Base-by-base conservation (phyloP, 2,329 filamentous ascomycete species). In the Fusarium sp. region DNA sequence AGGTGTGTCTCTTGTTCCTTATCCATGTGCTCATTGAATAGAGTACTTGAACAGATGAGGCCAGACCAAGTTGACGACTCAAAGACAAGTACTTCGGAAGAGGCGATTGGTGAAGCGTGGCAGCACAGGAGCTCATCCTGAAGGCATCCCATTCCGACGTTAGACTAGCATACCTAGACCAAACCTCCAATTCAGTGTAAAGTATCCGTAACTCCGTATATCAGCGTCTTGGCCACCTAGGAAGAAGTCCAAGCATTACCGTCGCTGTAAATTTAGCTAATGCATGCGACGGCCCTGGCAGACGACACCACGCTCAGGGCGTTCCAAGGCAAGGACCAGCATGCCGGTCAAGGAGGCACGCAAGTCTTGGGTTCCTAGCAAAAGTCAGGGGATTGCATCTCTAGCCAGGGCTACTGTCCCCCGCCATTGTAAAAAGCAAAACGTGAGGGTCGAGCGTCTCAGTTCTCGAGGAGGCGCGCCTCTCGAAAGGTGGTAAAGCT, bases 401-500 rank as follows among this genome's bases (percentile, higher is more conserved):
- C 45, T 66, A 67, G 66, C 58, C 56, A 59, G 63, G 67, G 70
- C 57, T 72, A 60, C 33, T 64, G 63, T 69, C 54, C 70, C 72
- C 69, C 72, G 72, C 70, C 67, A 66, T 71, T 52, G 62, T 22
- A 63, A 76, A 77, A 75, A 76, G 72, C 60, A 73, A 77, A 73
- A 65, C 33, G 37, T 11, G 30, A 56, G 30, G 56, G 63, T 50
- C 62, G 58, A 32, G 68, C 60, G 69, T 67, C 65, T 61, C 52
- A 45, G 56, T 54, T 66, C 47, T 57, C 63, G 59, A 64, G 60
- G 57, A 54, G 54, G 61, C 63, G 58, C 54, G 63, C 27, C 47
- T 52, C 63, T 63, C 17, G 59, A 61, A 64, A 62, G 50, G 45
- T 54, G 52, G 47, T 45, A 40, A 57, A 58, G 58, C 30, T 57